Evolutionary conservation across 164 flowering plant genomes (phyloP), one percentile per base, ranked within the genome.

Genomic region (Brasenia schreberi): DNA sequence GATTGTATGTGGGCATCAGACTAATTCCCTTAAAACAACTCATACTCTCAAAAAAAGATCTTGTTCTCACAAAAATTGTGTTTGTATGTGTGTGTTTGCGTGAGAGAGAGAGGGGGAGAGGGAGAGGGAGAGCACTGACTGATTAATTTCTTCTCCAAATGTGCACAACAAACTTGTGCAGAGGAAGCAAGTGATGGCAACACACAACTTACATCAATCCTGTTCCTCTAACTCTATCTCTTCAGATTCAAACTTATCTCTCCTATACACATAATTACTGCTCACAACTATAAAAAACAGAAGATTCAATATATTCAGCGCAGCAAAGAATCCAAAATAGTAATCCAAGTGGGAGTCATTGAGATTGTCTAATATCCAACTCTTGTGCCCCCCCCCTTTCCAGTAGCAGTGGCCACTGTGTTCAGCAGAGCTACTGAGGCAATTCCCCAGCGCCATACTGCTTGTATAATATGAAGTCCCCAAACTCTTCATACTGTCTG

Each of bases 401-500:
- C 71, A 0, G 83, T 86, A 14, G 78, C n/a, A 23, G 70, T 61
- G 19, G 83, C 43, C 27, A 83, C 84, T 18, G 79, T 75, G 19
- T 68, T 64, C 5, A 86, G 74, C 16, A 86, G 18, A 77, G 56
- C 80, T 80, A 43, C 87, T 83, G 2, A 86, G 72, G 62, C 81
- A 86, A 66, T 74, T 59, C 19, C 91, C 91, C 63, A 81, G 64
- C 33, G 82, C 87, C 33, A 84, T 3, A 63, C 84, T 82, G 6
- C 64, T 83, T 0, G 84, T 79, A 72, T 68, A 83, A 61, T 86
- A 84, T 1, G 87, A 77, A 4, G 88, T 79, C 4, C 88, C 88
- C 4, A 86, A 72, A 70, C 84, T 84, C 66, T 84, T 86, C 91
- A 86, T 84, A 7, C 81, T 81, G 58, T 73, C 77, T 0, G 88